Evolutionary conservation across 768 basidiomycete species (phyloP), one percentile per base, ranked within the genome.

Genomic region (Neoboletus subvelutipes): DNA sequence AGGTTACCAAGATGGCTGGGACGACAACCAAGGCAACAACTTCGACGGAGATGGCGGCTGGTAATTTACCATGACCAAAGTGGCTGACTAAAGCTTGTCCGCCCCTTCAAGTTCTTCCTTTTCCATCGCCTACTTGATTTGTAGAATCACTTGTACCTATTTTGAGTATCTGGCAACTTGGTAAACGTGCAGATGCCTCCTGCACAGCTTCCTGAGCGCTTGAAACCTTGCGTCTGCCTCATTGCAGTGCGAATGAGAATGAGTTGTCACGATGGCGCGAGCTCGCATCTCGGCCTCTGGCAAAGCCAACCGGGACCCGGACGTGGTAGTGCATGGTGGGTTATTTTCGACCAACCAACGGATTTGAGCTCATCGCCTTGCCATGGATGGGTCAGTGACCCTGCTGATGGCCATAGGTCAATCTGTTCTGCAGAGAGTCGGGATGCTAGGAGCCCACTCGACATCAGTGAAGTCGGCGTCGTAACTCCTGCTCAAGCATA

Each of bases 1-100:
- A 76, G 77, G 75, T n/a, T 78, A 52, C 31, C 43, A 68, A 2
- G 40, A 72, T 17, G 74, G 71, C 12, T 64, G 36, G 10, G 58
- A 58, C 11, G 39, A 66, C 39, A 53, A 60, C 22, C 48, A 41
- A 20, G 1, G 4, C 6, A 5, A 20, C 18, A n/a, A n/a, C 39
- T 40, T n/a, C n/a, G n/a, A 9, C 9, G 41, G 18, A 11, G 64
- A 28, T 18, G 54, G 29, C 1, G 57, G 39, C 31, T 69, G 29
- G 42, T 70, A 50, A 55, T 43, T 49, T 26, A 43, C 15, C 33
- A 11, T 18, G 31, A 9, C 18, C 29, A 31, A 51, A 28, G 40
- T 42, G 29, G n/a, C 40, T 28, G 24, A 24, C 20, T 11, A 13
- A 51, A 26, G 42, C n/a, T n/a, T 28, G 28, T 18, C n/a, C n/a